Evolutionary conservation across 2,329 filamentous ascomycete genomes (phyloP).

Genomic region (Microdochium paspali): DNA sequence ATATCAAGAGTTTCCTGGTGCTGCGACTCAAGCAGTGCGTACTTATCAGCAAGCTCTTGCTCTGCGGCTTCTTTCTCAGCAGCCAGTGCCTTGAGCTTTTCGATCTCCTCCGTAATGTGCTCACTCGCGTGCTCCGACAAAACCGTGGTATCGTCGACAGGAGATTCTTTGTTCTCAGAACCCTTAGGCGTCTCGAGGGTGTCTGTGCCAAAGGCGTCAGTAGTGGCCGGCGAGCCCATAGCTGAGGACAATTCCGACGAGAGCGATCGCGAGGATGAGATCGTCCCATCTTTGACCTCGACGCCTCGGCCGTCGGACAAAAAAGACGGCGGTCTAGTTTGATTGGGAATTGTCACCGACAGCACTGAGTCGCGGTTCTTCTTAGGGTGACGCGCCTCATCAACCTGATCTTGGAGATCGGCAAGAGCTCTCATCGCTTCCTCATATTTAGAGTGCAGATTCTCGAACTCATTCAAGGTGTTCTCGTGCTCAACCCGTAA

Average conservation of each 20-base stretch:
- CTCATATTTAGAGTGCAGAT: conserved; percentile 81
- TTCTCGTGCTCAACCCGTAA: conserved; percentile 79
- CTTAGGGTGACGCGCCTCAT: conserved; percentile 62
- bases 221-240: conserved; percentile 62
- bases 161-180: conserved; percentile 22
- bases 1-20: conserved; percentile 76
- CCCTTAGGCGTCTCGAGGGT: conserved; percentile 38
- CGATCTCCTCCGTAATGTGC: conserved; percentile 52
- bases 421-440: conserved; percentile 74
- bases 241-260: conserved; percentile 89
- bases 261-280: conserved; percentile 79
- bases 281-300: conserved; percentile 56
- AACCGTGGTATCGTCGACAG: not conserved
- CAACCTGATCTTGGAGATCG: conserved; percentile 75
- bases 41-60: conserved; percentile 63
- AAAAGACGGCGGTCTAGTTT: conserved; percentile 67
- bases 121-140: conserved; percentile 21
- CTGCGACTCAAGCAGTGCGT: conserved; percentile 72
- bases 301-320: conserved; percentile 68
- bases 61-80: conserved; percentile 71
- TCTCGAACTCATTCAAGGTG: conserved; percentile 82
- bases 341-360: conserved; percentile 38
- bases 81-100: conserved; percentile 60
- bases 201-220: conserved; percentile 47
- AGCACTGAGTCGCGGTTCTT: conserved; percentile 45